These are phyloP conservation scores for Triangularia verruculosa DNA, from an alignment of 2,329 filamentous ascomycete genomes.

Conservation along the genomic window DNA sequence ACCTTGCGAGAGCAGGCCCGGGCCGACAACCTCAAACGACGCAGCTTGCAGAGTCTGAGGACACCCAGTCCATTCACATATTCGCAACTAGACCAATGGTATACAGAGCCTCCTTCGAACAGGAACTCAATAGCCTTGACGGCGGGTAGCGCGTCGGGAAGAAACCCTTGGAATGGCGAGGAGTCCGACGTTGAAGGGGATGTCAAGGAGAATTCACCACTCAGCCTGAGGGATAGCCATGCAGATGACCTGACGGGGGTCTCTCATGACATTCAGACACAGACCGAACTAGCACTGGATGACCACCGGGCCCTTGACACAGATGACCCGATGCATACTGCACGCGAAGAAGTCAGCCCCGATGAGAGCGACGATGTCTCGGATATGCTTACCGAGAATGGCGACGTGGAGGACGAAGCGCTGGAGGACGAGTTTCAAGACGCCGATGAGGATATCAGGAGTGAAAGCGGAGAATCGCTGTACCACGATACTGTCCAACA, in stretches of 20 bases:
- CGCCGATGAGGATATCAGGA: conserved; percentile 45
- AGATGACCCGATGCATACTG: conserved; percentile 10
- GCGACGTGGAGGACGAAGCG: conserved; percentile 30
- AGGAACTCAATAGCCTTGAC: conserved; percentile 22
- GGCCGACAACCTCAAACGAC: conserved; percentile 73
- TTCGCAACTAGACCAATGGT: conserved; percentile 56
- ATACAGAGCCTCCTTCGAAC: conserved; percentile 34
- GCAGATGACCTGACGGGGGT: not conserved
- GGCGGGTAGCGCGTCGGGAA: conserved; percentile 13
- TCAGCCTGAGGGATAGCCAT: not conserved
- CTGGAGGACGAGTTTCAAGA: conserved; percentile 33
- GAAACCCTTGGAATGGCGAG: conserved; percentile 34
- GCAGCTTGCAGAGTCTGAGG: conserved; percentile 72
- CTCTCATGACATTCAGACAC: conserved; percentile 22
- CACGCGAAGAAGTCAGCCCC: conserved; percentile 24
- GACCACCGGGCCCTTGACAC: conserved; percentile 13
- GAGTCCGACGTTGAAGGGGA: conserved; percentile 31
- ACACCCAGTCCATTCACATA: conserved; percentile 78
- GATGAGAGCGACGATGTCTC: conserved; percentile 38
- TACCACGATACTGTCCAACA: conserved; percentile 61
- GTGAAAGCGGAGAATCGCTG: conserved; percentile 62
- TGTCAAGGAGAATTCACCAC: conserved; percentile 15
- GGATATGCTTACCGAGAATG: conserved; percentile 42
- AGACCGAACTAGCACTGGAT: conserved; percentile 19
- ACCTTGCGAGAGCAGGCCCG: conserved; percentile 73